These are phyloP conservation scores for Rhizophagus prolifer DNA, from an alignment of 192 early-diverging fungal species.

Conservation along the genomic window DNA sequence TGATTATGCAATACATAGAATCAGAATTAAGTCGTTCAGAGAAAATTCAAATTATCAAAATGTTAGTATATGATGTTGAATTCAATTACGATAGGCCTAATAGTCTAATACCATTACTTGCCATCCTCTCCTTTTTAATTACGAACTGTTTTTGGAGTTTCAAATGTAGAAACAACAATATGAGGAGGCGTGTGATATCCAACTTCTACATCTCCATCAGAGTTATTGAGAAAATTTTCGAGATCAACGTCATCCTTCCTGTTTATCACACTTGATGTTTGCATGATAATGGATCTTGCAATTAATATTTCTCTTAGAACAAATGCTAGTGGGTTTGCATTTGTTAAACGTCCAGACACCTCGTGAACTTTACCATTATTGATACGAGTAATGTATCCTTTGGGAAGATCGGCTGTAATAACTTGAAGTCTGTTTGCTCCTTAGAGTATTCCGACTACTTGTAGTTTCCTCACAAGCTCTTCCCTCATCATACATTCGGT, in stretches of 20 bases:
- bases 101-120: too few relatives aligned
- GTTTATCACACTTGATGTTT: slow-evolving; percentile 1
- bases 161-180: too few relatives aligned
- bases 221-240: slow-evolving; percentile 10
- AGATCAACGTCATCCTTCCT: background rate
- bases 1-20: too few relatives aligned
- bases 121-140: too few relatives aligned
- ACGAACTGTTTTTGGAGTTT: too few relatives aligned
- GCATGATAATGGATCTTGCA: slow-evolving; percentile 1
- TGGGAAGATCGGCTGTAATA: slow-evolving; percentile 1
- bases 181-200: slow-evolving; percentile 1
- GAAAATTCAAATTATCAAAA: too few relatives aligned
- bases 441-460: slow-evolving; percentile 19
- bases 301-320: slow-evolving; percentile 20
- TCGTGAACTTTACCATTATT: slow-evolving; percentile 1
- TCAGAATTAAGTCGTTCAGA: too few relatives aligned
- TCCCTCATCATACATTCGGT: slow-evolving; percentile 3
- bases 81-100: too few relatives aligned
- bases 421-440: slow-evolving; percentile 21
- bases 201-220: slow-evolving; percentile 5
- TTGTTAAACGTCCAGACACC: background rate
- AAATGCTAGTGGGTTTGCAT: slow-evolving; percentile 4
- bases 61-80: too few relatives aligned
- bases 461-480: background rate
- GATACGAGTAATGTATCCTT: slow-evolving; percentile 14